Evolutionary conservation across 257 asterid species (phyloP), one percentile per base, ranked within the genome.

Genomic region (Penstemon barbatus): DNA sequence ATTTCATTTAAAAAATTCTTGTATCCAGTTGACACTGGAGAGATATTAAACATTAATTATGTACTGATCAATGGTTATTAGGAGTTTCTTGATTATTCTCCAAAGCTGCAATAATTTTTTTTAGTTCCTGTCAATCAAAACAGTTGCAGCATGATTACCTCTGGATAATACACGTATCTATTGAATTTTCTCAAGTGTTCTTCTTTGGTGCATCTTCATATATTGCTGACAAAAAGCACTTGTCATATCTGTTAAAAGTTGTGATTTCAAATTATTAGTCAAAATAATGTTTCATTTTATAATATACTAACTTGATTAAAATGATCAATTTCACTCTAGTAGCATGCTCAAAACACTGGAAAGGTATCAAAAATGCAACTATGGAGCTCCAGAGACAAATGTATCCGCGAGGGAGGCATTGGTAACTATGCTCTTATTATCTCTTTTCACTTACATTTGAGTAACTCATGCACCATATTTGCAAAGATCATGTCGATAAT

Each of bases 291-390:
- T 46, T 13, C 3, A 8, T 67, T 33, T 52, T 25, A 25, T 25
- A 25, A 25, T 1, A 25, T 1, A 25, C 71, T 78, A 43, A 70
- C 39, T 75, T 4, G 25, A 57, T 48, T 73, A 60, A 51, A 59
- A 61, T 74, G 61, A 39, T 77, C 75, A 25, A 57, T 75, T 50
- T 75, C 7, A 59, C 71, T 63, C 66, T 77, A 81, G 83, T 84
- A 90, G 97, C 88, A 94, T 94, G 98, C 95, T 89, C 70, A 89
- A 87, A 70, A 94, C 98, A 10, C 83, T 94, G 78, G 99, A 94
- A 56, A 91, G 98, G 90, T 94, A 94, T 74, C 99, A 94, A 63
- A 94, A 91, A 75, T 84, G 97, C 90, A 94, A 89, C 91, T 94
- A 94, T 65, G 99, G 96, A 85, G 96, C 95, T 51, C 99, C 99